These are phyloP conservation scores for Neoscytalidium dimidiatum DNA, from an alignment of 2,329 filamentous ascomycete species.

Conservation along the genomic window DNA sequence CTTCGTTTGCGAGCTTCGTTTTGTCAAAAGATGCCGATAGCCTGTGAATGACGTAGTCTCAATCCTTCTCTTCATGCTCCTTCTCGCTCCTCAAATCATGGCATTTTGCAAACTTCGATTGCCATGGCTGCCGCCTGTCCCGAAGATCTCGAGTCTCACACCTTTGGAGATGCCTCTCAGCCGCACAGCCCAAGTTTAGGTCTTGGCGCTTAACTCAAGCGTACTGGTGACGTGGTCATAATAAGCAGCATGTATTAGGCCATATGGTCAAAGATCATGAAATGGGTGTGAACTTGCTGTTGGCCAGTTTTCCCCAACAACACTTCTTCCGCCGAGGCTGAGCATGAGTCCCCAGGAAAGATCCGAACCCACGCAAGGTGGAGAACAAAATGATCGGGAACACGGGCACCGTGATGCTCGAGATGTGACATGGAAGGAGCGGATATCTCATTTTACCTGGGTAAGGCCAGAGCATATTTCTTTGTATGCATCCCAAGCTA, in stretches of 20 bases:
- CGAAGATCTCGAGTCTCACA: not conserved
- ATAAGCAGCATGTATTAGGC: not conserved
- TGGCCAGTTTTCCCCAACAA: not conserved
- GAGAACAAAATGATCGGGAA: not conserved
- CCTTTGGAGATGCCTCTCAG: too few species aligned
- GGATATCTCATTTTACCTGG: conserved; percentile 37
- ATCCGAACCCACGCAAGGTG: not conserved
- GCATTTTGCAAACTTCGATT: not conserved
- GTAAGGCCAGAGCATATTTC: conserved; percentile 8
- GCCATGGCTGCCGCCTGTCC: not conserved
- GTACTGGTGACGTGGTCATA: not conserved
- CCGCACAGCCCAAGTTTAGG: too few species aligned
- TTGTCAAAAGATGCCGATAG: too few species aligned
- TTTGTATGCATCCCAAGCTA: not conserved
- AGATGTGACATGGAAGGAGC: conserved; percentile 2
- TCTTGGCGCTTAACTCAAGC: not conserved
- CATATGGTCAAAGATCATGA: not conserved
- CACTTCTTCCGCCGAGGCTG: not conserved
- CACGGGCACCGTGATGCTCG: not conserved
- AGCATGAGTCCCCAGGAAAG: not conserved
- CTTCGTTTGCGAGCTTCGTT: too few species aligned
- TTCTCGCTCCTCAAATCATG: not conserved
- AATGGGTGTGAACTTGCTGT: too few species aligned
- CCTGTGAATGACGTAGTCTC: not conserved
- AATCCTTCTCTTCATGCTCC: not conserved